Evolutionary conservation across 257 asterid genomes (phyloP).

Genomic region (Forsythia suspensa): DNA sequence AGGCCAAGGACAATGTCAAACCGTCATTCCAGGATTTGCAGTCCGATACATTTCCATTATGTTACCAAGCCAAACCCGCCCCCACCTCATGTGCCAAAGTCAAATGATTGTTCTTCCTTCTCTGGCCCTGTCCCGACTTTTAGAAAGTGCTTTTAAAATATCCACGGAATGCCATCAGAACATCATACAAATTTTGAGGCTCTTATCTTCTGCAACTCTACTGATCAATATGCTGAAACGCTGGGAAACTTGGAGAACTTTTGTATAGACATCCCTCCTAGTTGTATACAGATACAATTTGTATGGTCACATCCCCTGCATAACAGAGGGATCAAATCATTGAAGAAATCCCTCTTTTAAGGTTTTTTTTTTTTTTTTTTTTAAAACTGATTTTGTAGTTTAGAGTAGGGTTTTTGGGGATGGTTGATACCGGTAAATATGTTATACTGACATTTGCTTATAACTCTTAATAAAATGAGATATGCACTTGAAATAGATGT

Average conservation of each 20-base stretch:
- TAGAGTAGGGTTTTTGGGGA: slow-evolving; percentile 10
- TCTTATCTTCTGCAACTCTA: background rate
- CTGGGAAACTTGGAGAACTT: background rate
- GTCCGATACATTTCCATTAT: background rate
- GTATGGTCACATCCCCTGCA: background rate
- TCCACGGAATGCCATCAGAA: background rate
- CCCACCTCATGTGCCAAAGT: background rate
- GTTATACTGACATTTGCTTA: background rate
- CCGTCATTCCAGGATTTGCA: background rate
- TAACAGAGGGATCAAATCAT: background rate
- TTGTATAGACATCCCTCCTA: background rate
- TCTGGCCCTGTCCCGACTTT: background rate
- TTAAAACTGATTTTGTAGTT: background rate
- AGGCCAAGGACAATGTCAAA: background rate
- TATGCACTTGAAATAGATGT: background rate
- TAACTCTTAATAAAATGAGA: background rate
- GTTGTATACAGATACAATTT: background rate
- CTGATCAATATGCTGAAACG: background rate
- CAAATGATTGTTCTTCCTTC: background rate
- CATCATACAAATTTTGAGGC: background rate
- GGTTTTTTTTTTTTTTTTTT: background rate
- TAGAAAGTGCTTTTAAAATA: background rate
- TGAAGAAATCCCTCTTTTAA: background rate
- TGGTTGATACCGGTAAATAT: background rate
- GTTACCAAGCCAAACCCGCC: background rate